phyloP scores from a whole-genome alignment of 345 rosid genomes.

The Gossypium thurberi region DNA sequence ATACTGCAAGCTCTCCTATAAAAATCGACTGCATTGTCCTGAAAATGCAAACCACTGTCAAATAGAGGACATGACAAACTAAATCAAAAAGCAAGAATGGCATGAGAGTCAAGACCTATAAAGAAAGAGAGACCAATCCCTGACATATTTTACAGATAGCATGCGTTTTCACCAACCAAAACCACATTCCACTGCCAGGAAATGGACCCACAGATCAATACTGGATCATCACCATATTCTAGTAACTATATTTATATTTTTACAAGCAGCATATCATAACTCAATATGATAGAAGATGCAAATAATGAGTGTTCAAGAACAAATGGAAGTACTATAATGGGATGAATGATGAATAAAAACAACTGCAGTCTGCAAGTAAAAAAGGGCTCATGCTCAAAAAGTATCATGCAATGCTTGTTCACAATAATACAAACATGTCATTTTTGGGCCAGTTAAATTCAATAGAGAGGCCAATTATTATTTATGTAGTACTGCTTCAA shows the following conservation, averaged over 20 bases:
- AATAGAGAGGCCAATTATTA: not conserved
- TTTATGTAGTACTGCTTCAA: not conserved
- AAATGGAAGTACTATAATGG: not conserved
- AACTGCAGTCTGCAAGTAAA: not conserved
- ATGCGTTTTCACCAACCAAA: constrained; percentile 17
- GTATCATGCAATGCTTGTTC: not conserved
- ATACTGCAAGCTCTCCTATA: constrained; percentile 51
- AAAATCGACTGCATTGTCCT: constrained; percentile 44
- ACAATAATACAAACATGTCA: not conserved
- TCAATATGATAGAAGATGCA: not conserved
- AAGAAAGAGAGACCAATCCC: constrained; percentile 2
- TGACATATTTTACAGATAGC: constrained; percentile 4
- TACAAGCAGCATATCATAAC: not conserved
- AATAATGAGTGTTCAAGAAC: not conserved
- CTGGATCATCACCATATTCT: not conserved
- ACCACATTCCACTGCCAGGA: constrained; percentile 9
- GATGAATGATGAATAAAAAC: not conserved
- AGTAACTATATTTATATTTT: not conserved
- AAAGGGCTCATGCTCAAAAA: not conserved
- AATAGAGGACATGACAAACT: not conserved
- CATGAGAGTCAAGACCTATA: constrained; percentile 7
- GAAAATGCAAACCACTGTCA: constrained; percentile 18
- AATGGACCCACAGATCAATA: constrained; percentile 11
- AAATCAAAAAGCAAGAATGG: constrained; percentile 1
- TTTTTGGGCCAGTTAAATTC: not conserved